Evolutionary conservation across 208 protist genomes (phyloP).

Genomic region (Acanthamoeba rhysodes): DNA sequence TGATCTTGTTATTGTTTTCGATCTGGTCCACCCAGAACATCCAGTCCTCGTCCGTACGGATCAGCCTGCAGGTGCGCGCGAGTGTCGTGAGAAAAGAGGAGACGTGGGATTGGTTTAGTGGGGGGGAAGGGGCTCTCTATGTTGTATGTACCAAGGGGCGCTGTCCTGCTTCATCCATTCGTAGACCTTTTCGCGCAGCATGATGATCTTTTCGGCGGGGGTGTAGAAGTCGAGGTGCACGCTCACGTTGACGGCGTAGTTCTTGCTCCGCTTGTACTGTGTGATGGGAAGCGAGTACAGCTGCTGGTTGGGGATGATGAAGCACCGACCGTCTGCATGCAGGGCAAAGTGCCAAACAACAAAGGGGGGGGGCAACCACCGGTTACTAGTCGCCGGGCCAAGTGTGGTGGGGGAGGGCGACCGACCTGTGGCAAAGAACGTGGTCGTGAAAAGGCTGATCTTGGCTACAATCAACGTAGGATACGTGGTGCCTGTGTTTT

Average conservation of each 20-base stretch:
- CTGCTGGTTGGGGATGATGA: constrained; percentile 1
- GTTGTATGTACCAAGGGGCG: constrained; percentile 3
- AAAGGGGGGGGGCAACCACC: too few species aligned
- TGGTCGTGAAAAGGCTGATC: constrained; percentile 23
- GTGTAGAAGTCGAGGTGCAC: constrained; percentile 10
- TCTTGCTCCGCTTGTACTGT: constrained; percentile 45
- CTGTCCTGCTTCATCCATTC: constrained; percentile 18
- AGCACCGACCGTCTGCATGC: background rate
- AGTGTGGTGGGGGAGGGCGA: background rate
- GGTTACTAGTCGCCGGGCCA: too few species aligned
- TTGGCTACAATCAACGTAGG: background rate
- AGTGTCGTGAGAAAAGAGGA: too few species aligned
- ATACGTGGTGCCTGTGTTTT: background rate
- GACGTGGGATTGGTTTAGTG: too few species aligned
- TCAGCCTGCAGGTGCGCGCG: background rate
- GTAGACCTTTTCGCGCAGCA: background rate
- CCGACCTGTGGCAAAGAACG: background rate
- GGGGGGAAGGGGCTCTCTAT: too few species aligned
- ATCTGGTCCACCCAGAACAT: constrained; percentile 29
- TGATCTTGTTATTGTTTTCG: background rate
- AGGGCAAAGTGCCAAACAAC: background rate
- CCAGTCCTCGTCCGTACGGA: constrained; percentile 5
- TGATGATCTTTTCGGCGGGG: background rate
- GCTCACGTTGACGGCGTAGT: constrained; percentile 11
- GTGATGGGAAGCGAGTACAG: background rate